phyloP scores from a whole-genome alignment of 1,284 basidiomycete genomes.

The Pholiota adiposa region DNA sequence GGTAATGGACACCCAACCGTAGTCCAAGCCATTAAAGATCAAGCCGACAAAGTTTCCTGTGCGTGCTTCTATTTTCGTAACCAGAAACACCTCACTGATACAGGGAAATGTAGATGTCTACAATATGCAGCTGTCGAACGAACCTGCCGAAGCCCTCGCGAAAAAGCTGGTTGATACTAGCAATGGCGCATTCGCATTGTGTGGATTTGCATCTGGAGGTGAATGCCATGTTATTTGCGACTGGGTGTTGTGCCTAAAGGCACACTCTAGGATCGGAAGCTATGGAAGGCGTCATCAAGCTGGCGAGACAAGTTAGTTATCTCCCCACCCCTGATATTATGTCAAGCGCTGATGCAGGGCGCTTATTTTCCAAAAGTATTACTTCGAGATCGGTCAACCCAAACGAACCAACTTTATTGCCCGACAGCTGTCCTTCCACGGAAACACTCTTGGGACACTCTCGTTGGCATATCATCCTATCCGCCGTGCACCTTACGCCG shows the following conservation, averaged over 20 bases:
- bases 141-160: constrained; percentile 80
- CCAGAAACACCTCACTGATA: neutral
- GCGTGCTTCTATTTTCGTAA: constrained; percentile 22
- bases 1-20: constrained; percentile 78
- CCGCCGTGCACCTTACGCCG: constrained; percentile 69
- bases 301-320: constrained; percentile 66
- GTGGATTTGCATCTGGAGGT: constrained; percentile 77
- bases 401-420: constrained; percentile 79
- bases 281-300: constrained; percentile 81
- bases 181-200: constrained; percentile 73
- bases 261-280: constrained; percentile 77
- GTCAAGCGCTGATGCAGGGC: constrained; percentile 7
- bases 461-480: constrained; percentile 67
- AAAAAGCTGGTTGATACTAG: constrained; percentile 60
- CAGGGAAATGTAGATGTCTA: constrained; percentile 66
- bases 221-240: constrained; percentile 17
- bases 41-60: constrained; percentile 78
- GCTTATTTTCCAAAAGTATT: constrained; percentile 52
- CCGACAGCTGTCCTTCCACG: constrained; percentile 82
- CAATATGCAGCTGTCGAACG: constrained; percentile 78
- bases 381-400: constrained; percentile 67
- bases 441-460: constrained; percentile 78
- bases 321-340: neutral
- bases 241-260: neutral
- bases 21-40: constrained; percentile 73